Evolutionary conservation across 352 stramenopile species (phyloP).

Genomic region (Globisporangium camurandrum): DNA sequence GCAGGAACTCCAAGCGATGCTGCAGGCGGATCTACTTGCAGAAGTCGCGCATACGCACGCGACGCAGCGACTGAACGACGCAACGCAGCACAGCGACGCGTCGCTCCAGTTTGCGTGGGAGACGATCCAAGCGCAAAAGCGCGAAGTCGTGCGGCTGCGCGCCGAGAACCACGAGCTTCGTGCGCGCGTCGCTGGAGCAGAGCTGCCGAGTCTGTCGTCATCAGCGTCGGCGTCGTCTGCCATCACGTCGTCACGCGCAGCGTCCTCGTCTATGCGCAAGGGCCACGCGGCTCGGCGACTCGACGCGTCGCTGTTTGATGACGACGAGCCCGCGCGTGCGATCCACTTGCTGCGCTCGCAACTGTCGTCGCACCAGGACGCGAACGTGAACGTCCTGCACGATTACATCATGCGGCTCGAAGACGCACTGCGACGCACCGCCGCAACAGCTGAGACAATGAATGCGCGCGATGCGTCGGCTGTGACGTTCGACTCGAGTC

Average conservation of each 20-base stretch:
- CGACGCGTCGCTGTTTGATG: constrained; percentile 3
- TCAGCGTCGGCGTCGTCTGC: too few species aligned
- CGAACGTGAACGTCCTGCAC: constrained; percentile 43
- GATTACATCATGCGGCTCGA: constrained; percentile 53
- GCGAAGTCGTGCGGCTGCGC: constrained; percentile 53
- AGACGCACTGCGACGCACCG: constrained; percentile 17
- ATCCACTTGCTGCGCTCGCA: constrained; percentile 47
- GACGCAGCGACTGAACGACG: constrained; percentile 14
- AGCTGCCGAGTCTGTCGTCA: too few species aligned
- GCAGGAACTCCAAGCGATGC: constrained; percentile 37
- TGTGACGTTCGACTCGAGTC: constrained; percentile 36
- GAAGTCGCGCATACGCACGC: constrained; percentile 19
- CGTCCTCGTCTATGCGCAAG: too few species aligned
- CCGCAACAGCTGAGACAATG: constrained; percentile 1
- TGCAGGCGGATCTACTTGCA: constrained; percentile 47
- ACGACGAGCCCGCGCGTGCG: constrained; percentile 22
- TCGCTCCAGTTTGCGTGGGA: constrained; percentile 75
- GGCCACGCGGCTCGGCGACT: constrained; percentile 3
- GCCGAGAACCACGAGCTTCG: constrained; percentile 42
- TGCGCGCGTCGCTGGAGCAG: constrained; percentile 1
- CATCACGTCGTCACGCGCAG: constrained; percentile 1
- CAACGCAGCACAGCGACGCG: constrained; percentile 33
- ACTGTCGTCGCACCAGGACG: constrained; percentile 43
- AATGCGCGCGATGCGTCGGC: constrained; percentile 18
- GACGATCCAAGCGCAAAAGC: constrained; percentile 67